Evolutionary conservation across 2,329 filamentous ascomycete genomes (phyloP), one percentile per base, ranked within the genome.

Genomic region (Septoria petroselini): DNA sequence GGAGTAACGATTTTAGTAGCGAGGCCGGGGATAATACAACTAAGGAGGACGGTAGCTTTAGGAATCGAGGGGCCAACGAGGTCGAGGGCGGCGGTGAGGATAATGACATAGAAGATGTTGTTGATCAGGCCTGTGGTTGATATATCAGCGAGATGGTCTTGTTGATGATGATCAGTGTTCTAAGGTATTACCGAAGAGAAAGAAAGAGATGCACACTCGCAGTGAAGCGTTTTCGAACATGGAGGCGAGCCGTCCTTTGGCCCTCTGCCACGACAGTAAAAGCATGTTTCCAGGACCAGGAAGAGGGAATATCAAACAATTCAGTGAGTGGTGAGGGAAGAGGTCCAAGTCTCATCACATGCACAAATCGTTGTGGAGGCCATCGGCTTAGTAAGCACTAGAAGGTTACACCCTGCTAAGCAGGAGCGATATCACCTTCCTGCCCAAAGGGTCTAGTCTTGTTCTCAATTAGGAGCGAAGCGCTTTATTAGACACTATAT

Each of bases 81-180:
- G 65, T 98, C 93, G 63, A 96, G 86, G 3, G 93, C 93, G 29
- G 93, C 88, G 23, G 90, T 94, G 63, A 98, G 85, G 66, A 97
- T 93, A 68, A 97, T 88, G 48, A 97, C 91, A 71, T 96, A 97
- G 72, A 96, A 86, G 60, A 97, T 88, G 73, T 97, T 97, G 72
- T 98, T 97, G 68, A 97, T 93, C 14, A 93, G 74, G 44, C 88
- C 88, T 91, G 63, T 19, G 19, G 30, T 17, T 14, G 23, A 21
- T 35, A 29, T 35, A 29, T 18, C 31, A 41, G 14, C n/a, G 15
- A 9, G n/a, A 11, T 27, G 25, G 8, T 9, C 5, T 27, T 27
- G 5, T 27, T 27, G 5, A 27, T 5, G 23, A 27, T 27, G 23
- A n/a, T n/a, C n/a, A n/a, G n/a, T n/a, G n/a, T n/a, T n/a, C n/a